Evolutionary conservation across 495 filamentous ascomycete species (phyloP).

Genomic region (Aspergillus hancockii): DNA sequence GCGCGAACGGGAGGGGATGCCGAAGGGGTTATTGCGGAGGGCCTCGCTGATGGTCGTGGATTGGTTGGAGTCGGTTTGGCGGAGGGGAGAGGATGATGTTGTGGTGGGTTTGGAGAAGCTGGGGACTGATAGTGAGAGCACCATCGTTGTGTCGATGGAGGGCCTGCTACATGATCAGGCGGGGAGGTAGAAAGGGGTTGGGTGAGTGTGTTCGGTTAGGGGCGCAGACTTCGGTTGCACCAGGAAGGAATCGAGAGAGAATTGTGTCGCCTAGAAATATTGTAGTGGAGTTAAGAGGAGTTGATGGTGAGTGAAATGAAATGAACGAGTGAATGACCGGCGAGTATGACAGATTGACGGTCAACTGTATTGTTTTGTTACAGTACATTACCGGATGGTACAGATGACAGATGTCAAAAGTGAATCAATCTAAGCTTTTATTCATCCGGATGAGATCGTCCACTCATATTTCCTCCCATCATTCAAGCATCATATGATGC

Average conservation of each 20-base stretch:
- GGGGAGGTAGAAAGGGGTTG: background rate
- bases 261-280: too few relatives aligned
- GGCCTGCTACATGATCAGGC: conserved; percentile 40
- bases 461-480: too few relatives aligned
- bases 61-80: conserved; percentile 21
- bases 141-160: conserved; percentile 32
- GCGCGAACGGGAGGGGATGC: conserved; percentile 36
- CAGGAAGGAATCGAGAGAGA: too few relatives aligned
- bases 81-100: conserved; percentile 30
- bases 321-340: background rate
- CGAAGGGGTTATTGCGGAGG: conserved; percentile 48
- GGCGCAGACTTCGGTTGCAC: too few relatives aligned
- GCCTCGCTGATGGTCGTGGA: conserved; percentile 44
- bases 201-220: background rate
- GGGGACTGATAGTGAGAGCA: conserved; percentile 45
- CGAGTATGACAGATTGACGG: conserved; percentile 1
- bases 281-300: background rate
- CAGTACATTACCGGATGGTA: conserved; percentile 2
- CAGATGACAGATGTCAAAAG: background rate
- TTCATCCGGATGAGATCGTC: too few relatives aligned
- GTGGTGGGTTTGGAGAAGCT: conserved; percentile 40
- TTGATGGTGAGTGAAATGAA: background rate
- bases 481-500: too few relatives aligned
- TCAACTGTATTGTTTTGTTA: background rate
- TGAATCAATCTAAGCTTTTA: too few relatives aligned